phyloP scores from a whole-genome alignment of 176 grass and related monocot genomes.

The Zea luxurians region DNA sequence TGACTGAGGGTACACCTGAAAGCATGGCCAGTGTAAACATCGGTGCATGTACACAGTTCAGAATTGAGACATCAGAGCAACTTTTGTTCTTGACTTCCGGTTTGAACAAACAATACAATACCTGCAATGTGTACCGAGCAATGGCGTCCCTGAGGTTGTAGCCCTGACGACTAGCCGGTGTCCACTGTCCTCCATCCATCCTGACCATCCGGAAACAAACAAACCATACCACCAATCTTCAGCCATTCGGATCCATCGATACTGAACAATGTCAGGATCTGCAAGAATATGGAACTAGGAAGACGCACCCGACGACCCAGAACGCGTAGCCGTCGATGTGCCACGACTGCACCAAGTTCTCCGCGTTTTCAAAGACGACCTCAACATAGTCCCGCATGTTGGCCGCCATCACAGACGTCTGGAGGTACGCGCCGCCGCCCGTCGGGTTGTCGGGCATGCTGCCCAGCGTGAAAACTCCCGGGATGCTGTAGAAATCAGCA shows the following conservation, averaged over 20 bases:
- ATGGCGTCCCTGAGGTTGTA: too few species aligned
- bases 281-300: not conserved
- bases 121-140: conserved; percentile 64
- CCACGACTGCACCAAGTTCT: conserved; percentile 79
- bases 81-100: not conserved
- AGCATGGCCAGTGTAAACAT: not conserved
- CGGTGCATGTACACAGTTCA: not conserved
- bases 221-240: not conserved
- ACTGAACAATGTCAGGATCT: not conserved
- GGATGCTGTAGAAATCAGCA: conserved; percentile 89
- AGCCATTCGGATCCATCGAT: not conserved
- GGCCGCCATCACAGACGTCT: conserved; percentile 81
- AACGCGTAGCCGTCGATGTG: conserved; percentile 94
- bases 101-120: conserved; percentile 12
- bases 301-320: conserved; percentile 75
- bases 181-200: conserved; percentile 62
- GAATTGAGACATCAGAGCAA: not conserved
- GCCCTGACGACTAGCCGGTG: too few species aligned
- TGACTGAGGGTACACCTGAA: conserved; percentile 83
- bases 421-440: conserved; percentile 57
- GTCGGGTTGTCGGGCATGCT: conserved; percentile 77
- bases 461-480: conserved; percentile 68
- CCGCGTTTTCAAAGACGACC: conserved; percentile 75
- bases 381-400: conserved; percentile 89
- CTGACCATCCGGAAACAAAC: conserved; percentile 35